Base-by-base conservation (phyloP, 805 yeast species). In the Ogataea nitratoaversa region DNA sequence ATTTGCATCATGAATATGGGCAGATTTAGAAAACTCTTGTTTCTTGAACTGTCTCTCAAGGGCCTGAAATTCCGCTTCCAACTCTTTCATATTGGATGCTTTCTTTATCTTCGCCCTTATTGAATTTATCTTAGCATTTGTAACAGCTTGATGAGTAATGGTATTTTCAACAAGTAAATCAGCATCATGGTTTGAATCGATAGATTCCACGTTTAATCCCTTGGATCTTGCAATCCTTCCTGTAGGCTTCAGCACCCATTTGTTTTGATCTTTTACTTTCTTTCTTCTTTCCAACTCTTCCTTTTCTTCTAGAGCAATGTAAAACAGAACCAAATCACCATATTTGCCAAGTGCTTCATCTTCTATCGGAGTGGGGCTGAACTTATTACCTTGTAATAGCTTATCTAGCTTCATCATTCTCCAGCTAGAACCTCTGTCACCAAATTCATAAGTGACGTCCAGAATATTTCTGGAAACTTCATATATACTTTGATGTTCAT, bases 351-450 rank as follows among this genome's bases (percentile, higher is more conserved):
- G 28, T 3, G 65, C 68, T n/a, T 49, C 34, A 3, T 54, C 54
- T 28, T 59, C 60, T 3, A 51, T 40, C 4, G 47, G 30, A 17
- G 36, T 32, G n/a, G 44, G 29, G 6, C 40, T 35, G 27, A 47
- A 53, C 25, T 44, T 35, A 8, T 65, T 51, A 16, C 42, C 38
- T 31, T 50, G 48, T 19, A 46, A 34, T 1, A 57, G 36, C 19
- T 55, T 56, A 6, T 50, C 37, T 17, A 66, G 49, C 44, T 66
- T 66, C 48, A 62, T 62, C 63, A 62, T 54, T 30, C 69, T 43
- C 71, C 70, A 66, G n/a, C 41, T 47, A 1, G 65, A 57, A 2
- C 69, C 70, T 17, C 53, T 29, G 45, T 66, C 70, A 1, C 70
- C 70, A 55, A 64, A 66, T 23, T 50, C 55, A 44, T 60, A 66